phyloP scores from a whole-genome alignment of 2,329 filamentous ascomycete genomes.

The Fusarium chaquense region DNA sequence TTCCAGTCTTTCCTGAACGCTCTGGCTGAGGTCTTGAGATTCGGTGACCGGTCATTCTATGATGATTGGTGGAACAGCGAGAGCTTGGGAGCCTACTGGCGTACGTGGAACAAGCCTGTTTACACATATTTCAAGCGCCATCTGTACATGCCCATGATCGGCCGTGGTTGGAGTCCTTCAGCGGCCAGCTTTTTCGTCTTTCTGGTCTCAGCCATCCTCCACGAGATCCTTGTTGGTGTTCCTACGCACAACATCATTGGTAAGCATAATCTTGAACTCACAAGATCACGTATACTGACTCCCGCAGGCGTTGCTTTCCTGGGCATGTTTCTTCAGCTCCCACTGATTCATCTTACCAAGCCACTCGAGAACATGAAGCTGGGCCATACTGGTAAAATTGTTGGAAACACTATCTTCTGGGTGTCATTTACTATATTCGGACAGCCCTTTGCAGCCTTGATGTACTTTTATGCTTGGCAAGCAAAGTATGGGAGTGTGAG shows the following conservation, averaged over 20 bases:
- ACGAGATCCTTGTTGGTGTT: conserved; percentile 92
- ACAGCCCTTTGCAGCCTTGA: conserved; percentile 88
- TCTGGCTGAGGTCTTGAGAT: conserved; percentile 87
- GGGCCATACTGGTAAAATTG: conserved; percentile 75
- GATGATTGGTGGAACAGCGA: conserved; percentile 98
- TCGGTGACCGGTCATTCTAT: conserved; percentile 95
- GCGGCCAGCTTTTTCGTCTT: conserved; percentile 86
- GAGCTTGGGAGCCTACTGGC: conserved; percentile 89
- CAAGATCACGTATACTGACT: conserved; percentile 16
- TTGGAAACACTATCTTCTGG: conserved; percentile 97
- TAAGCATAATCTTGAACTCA: conserved; percentile 54
- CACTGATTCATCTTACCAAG: conserved; percentile 84
- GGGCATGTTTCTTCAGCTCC: conserved; percentile 94
- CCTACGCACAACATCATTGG: conserved; percentile 94
- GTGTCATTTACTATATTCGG: conserved; percentile 95
- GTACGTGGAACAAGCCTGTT: conserved; percentile 97
- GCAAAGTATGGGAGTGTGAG: conserved; percentile 93
- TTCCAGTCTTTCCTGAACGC: conserved; percentile 96
- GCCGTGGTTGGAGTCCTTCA: conserved; percentile 79
- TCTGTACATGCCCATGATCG: conserved; percentile 88
- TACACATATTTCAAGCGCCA: conserved; percentile 97
- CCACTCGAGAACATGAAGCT: conserved; percentile 83
- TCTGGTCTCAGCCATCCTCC: conserved; percentile 85
- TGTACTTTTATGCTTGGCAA: conserved; percentile 99
- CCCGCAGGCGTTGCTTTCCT: conserved; percentile 83